Conservation (phyloP, 495 filamentous ascomycete species). For the Tuber borchii region DNA sequence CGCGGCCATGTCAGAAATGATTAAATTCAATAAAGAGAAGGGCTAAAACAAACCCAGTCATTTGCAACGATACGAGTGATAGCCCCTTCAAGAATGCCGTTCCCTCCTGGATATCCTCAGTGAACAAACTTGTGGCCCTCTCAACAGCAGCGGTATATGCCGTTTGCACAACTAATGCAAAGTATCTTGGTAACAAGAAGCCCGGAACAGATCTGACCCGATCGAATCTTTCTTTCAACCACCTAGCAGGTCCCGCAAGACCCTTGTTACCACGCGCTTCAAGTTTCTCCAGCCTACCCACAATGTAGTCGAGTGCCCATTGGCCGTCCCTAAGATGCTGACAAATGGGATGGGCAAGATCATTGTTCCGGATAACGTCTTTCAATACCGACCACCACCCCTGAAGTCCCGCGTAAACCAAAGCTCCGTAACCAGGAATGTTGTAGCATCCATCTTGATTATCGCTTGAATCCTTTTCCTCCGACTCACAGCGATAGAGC, state of each 20-base stretch:
- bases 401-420: constrained; percentile 94
- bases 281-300: constrained; percentile 67
- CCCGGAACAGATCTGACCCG: constrained; percentile 74
- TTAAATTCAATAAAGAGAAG: neutral
- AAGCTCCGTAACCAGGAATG: constrained; percentile 72
- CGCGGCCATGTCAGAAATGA: neutral
- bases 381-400: constrained; percentile 96
- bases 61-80: constrained; percentile 81
- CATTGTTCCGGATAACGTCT: constrained; percentile 76
- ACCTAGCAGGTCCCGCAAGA: constrained; percentile 59
- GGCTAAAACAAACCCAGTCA: constrained; percentile 54
- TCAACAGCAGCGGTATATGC: constrained; percentile 79
- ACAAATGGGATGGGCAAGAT: constrained; percentile 88
- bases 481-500: constrained; percentile 84
- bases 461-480: constrained; percentile 74
- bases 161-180: constrained; percentile 78
- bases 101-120: constrained; percentile 64
- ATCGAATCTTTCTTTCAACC: constrained; percentile 78
- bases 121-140: constrained; percentile 69
- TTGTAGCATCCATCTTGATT: constrained; percentile 79
- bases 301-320: constrained; percentile 90
- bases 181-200: constrained; percentile 88
- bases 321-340: constrained; percentile 84
- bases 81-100: constrained; percentile 80
- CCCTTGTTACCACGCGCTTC: constrained; percentile 55